Percentiles rank a stretch among this genome's conserved stretches.
phyloP scores from a whole-genome alignment of 441 rosid species.

The Pelargonium citronellum region DNA sequence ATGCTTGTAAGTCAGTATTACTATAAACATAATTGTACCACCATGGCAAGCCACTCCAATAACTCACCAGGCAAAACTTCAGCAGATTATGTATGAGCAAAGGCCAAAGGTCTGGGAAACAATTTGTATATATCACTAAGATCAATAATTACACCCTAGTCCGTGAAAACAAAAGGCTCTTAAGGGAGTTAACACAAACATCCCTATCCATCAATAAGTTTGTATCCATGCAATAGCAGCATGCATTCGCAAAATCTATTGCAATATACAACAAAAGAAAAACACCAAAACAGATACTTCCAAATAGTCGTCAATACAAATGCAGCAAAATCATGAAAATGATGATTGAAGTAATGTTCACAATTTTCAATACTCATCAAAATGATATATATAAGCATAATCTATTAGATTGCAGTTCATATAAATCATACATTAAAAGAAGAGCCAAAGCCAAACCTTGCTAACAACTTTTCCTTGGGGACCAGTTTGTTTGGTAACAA shows the following conservation, averaged over 20 bases:
- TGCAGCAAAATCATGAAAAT: no score
- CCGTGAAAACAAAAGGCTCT: not conserved
- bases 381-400: not conserved
- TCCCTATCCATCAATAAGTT: not conserved
- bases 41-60: no score
- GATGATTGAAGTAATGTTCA: not conserved
- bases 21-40: no score
- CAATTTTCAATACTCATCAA: not conserved
- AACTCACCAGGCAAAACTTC: no score
- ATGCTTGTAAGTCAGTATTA: no score
- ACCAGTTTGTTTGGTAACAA: conserved; percentile 96
- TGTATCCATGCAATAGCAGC: not conserved
- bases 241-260: not conserved
- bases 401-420: not conserved
- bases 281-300: no score
- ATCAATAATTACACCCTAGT: not conserved
- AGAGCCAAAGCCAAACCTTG: conserved; percentile 54
- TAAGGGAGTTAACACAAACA: not conserved
- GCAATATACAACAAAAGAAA: no score
- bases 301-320: no score
- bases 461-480: conserved; percentile 96
- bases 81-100: no score
- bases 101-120: no score
- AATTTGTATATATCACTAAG: no score
- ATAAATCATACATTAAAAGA: conserved; percentile 2